Conservation (phyloP, 257 asterid species). For the Voacanga thouarsii region DNA sequence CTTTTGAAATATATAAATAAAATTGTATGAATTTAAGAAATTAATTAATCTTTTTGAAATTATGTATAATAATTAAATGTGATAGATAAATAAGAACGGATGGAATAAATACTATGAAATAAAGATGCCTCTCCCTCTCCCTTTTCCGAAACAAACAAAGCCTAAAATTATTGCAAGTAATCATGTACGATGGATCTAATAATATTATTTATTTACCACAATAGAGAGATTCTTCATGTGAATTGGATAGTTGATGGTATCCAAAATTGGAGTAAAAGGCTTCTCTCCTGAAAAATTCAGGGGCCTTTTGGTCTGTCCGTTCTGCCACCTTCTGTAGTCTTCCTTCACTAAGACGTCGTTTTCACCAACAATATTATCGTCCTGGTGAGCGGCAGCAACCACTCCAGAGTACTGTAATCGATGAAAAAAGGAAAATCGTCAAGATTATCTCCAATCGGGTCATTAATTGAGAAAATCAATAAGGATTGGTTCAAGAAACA, state of each 20-base stretch:
- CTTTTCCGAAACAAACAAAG: too few relatives aligned
- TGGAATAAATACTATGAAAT: too few relatives aligned
- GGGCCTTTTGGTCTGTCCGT: slow-evolving; percentile 18
- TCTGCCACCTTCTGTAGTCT: slow-evolving; percentile 8
- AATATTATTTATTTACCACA: slow-evolving; percentile 28
- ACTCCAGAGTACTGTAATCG: slow-evolving; percentile 26
- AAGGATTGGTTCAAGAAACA: background rate
- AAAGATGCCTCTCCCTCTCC: too few relatives aligned
- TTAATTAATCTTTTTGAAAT: too few relatives aligned
- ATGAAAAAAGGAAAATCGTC: background rate
- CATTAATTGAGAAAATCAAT: too few relatives aligned
- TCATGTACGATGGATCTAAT: background rate
- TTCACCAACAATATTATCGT: slow-evolving; percentile 20
- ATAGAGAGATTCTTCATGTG: slow-evolving; percentile 69
- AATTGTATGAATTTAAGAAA: too few relatives aligned
- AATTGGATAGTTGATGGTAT: slow-evolving; percentile 56
- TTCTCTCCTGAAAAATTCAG: slow-evolving; percentile 49
- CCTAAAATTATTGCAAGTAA: too few relatives aligned
- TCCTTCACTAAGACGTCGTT: background rate
- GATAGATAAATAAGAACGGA: too few relatives aligned
- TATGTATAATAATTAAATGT: too few relatives aligned
- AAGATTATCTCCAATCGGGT: too few relatives aligned
- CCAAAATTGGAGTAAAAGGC: slow-evolving; percentile 59
- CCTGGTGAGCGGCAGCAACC: slow-evolving; percentile 27
- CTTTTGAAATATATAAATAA: too few relatives aligned